These are phyloP conservation scores for Chlorella ohadii DNA, from an alignment of 139 green algal species.

Conservation along the genomic window DNA sequence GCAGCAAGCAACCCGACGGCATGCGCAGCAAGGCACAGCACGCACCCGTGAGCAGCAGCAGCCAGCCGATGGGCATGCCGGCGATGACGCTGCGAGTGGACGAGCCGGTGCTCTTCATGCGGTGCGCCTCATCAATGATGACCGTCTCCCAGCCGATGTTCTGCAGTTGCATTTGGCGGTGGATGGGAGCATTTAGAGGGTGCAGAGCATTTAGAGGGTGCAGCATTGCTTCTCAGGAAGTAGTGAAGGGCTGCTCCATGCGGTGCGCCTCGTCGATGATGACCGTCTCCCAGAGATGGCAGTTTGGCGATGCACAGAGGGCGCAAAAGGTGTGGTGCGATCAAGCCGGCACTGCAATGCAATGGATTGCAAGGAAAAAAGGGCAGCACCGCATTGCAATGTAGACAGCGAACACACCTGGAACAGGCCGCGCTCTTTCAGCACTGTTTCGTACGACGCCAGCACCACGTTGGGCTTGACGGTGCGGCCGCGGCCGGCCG, in stretches of 20 bases:
- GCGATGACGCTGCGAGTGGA: slow-evolving; percentile 63
- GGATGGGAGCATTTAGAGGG: background rate
- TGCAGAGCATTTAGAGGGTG: background rate
- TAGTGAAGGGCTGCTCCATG: too few relatives aligned
- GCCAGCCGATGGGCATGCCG: slow-evolving; percentile 69
- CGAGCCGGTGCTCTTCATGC: slow-evolving; percentile 73
- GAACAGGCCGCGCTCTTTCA: slow-evolving; percentile 51
- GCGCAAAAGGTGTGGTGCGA: too few relatives aligned
- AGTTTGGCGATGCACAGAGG: too few relatives aligned
- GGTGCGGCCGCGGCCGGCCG: background rate
- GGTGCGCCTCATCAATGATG: slow-evolving; percentile 82
- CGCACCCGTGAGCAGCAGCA: slow-evolving; percentile 92
- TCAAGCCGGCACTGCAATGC: too few relatives aligned
- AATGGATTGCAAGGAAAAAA: too few relatives aligned
- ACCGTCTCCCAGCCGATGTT: slow-evolving; percentile 49
- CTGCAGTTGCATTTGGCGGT: background rate
- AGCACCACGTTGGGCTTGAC: slow-evolving; percentile 81
- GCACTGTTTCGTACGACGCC: slow-evolving; percentile 74
- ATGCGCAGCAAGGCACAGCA: background rate
- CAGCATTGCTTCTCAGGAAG: too few relatives aligned
- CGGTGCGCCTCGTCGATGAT: background rate
- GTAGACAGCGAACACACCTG: too few relatives aligned
- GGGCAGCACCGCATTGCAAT: too few relatives aligned
- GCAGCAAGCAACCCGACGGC: background rate
- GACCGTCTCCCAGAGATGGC: too few relatives aligned